Evolutionary conservation across 495 filamentous ascomycete genomes (phyloP).

Genomic region (Rhizodiscina lignyota): DNA sequence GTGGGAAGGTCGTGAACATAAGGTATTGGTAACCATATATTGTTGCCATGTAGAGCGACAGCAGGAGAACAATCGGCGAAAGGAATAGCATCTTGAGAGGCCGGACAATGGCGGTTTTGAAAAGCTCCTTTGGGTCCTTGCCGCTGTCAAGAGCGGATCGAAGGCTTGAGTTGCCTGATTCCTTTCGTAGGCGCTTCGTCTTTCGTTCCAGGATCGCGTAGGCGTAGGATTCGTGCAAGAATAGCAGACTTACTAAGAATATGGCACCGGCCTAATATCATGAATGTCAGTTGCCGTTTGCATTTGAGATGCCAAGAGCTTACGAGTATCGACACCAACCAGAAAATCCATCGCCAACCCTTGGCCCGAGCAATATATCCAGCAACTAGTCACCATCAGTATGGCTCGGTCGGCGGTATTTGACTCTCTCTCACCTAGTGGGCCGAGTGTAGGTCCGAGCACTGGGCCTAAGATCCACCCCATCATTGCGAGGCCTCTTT

Average conservation of each 20-base stretch:
- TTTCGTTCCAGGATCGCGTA: conserved; percentile 16
- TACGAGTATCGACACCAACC: conserved; percentile 20
- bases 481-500: conserved; percentile 28
- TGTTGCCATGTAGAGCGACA: conserved; percentile 62
- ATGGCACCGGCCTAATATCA: conserved; percentile 15
- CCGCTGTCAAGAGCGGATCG: conserved; percentile 19
- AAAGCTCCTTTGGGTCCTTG: conserved; percentile 17
- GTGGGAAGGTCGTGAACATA: conserved; percentile 54
- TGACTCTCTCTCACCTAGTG: too few species aligned
- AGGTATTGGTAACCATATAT: conserved; percentile 68
- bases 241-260: conserved; percentile 6
- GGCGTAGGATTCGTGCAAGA: conserved; percentile 17
- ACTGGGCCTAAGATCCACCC: conserved; percentile 29
- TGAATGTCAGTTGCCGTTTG: background rate
- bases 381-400: conserved; percentile 11
- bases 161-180: conserved; percentile 17
- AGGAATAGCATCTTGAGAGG: conserved; percentile 34
- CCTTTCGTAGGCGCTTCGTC: conserved; percentile 12
- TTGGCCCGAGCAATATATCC: conserved; percentile 18
- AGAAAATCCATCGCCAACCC: conserved; percentile 23
- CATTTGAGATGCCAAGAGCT: background rate
- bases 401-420: too few species aligned
- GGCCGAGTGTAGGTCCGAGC: conserved; percentile 16
- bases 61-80: conserved; percentile 45
- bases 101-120: conserved; percentile 27